phyloP scores from a whole-genome alignment of 305 asterid genomes.

The Fraxinus greggii region DNA sequence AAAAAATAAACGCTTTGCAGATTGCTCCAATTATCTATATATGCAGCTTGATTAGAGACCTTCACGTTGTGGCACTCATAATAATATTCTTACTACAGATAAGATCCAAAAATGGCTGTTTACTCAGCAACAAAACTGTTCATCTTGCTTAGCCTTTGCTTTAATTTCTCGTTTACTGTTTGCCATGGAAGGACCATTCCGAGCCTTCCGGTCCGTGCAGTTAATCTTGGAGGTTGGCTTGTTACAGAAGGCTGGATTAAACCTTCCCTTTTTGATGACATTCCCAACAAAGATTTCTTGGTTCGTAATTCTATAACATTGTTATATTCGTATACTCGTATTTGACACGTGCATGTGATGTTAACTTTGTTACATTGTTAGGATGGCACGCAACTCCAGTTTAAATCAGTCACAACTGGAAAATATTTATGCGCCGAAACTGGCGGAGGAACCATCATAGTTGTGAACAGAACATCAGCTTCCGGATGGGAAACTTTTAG shows the following conservation, averaged over 20 bases:
- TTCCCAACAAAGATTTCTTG: constrained; percentile 63
- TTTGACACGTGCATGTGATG: background rate
- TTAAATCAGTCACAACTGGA: constrained; percentile 53
- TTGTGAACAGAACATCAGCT: constrained; percentile 60
- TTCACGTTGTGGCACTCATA: background rate
- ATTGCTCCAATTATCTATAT: background rate
- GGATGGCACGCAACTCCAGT: constrained; percentile 73
- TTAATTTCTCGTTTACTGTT: constrained; percentile 22
- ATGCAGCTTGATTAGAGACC: background rate
- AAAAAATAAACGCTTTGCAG: background rate
- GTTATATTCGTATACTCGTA: background rate
- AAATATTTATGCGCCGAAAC: constrained; percentile 62
- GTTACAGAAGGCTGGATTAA: constrained; percentile 75
- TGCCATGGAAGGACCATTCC: constrained; percentile 31
- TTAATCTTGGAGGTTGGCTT: constrained; percentile 79
- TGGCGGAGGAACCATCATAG: constrained; percentile 67
- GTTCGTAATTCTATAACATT: constrained; percentile 24
- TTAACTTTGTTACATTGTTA: background rate
- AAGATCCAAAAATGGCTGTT: background rate
- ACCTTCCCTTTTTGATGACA: constrained; percentile 64
- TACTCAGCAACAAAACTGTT: constrained; percentile 13
- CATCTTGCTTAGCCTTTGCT: constrained; percentile 28
- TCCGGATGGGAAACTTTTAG: constrained; percentile 84
- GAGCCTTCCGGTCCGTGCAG: constrained; percentile 53
- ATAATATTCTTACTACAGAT: background rate